phyloP scores from a whole-genome alignment of 148 eudicot genomes.

The Vaccinium macrocarpon region DNA sequence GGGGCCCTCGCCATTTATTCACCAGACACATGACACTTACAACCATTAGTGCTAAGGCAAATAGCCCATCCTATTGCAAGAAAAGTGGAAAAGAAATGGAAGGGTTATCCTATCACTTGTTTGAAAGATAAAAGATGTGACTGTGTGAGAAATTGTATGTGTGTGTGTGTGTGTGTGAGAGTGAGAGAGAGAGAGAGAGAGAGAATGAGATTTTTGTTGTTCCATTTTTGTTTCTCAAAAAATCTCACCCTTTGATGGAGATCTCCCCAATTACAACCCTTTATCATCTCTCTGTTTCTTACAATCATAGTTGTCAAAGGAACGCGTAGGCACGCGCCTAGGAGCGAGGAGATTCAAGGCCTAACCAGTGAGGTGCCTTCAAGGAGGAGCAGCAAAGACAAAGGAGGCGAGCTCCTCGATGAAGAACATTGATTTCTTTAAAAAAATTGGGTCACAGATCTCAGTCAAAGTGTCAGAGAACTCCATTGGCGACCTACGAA shows the following conservation, averaged over 20 bases:
- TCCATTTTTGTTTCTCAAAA: not conserved
- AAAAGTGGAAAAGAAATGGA: not conserved
- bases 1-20: not conserved
- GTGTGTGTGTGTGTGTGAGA: no score
- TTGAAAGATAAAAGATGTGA: not conserved
- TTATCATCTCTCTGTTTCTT: not conserved
- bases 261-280: not conserved
- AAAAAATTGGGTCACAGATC: not conserved
- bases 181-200: no score
- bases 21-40: not conserved
- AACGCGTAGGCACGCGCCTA: no score
- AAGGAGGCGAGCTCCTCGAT: not conserved
- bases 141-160: no score
- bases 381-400: no score
- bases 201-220: not conserved
- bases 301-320: not conserved
- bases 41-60: not conserved
- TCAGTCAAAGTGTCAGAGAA: not conserved
- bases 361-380: not conserved
- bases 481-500: not conserved
- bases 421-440: not conserved
- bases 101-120: not conserved
- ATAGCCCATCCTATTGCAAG: not conserved
- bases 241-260: not conserved
- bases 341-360: no score